Base-by-base conservation (phyloP, 2,329 filamentous ascomycete genomes). In the Ophiostoma sp. region DNA sequence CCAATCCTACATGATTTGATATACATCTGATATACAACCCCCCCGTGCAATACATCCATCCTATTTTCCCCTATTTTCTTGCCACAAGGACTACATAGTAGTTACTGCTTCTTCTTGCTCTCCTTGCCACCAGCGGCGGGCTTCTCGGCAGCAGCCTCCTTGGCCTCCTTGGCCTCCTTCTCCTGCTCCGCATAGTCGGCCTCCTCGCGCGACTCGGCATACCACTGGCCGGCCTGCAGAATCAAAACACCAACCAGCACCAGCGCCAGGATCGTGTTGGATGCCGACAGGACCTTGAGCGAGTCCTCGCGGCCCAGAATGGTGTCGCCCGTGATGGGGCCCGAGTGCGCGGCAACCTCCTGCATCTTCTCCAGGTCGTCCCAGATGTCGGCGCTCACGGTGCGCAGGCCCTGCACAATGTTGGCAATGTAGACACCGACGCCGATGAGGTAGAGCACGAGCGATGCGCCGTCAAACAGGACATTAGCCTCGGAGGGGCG, bases 181-280 rank as follows among this genome's bases (percentile, higher is more conserved):
- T 89, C 86, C 73, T 90, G 84, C 77, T 87, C 86, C 77, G 87
- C 87, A 70, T 86, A 84, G 79, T 97, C 94, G 78, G 94, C 90
- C 76, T 85, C 85, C 80, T 98, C 94, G 82, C 96, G 96, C 78
- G 92, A 86, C 85, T 98, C 94, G 35, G 95, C 95, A 82, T 99
- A 99, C 95, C 94, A 98, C 85, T 98, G 93, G 13, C 95, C 95
- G 27, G 93, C 93, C 86, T 99, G 95, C 77, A 99, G 81, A 44
- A 97, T 92, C 74, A 99, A 79, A 11, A 99, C 92, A 5, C 95
- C 95, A 3, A 98, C 89, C 69, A 99, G 81, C 39, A 99, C 93
- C 64, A 99, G 85, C 48, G 94, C 95, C 71, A 98, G 81, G 78
- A 99, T 99, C 3, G 95, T 98, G 81, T 99, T 97, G 79, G 93